These are phyloP conservation scores for Medicago arabica DNA, from an alignment of 306 rosid genomes.

Conservation along the genomic window DNA sequence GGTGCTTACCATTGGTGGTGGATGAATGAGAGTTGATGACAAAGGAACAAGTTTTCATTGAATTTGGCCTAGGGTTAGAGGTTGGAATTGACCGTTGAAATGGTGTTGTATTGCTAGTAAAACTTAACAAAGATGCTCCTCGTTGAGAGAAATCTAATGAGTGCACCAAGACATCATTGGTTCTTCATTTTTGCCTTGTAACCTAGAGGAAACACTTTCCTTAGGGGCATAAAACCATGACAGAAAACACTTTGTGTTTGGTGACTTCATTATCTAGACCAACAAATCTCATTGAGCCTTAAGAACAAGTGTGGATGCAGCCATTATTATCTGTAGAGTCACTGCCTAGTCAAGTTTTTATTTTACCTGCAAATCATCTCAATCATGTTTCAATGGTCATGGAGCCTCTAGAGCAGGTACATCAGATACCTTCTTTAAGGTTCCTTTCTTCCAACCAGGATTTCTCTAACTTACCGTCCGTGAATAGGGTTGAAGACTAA, in stretches of 20 bases:
- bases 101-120: too few species aligned
- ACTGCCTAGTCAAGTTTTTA: not conserved
- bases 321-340: slow-evolving; percentile 42
- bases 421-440: slow-evolving; percentile 31
- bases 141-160: too few species aligned
- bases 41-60: too few species aligned
- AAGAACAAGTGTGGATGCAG: slow-evolving; percentile 41
- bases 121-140: too few species aligned
- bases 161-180: too few species aligned
- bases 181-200: too few species aligned
- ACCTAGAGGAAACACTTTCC: too few species aligned
- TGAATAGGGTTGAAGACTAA: too few species aligned
- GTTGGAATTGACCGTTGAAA: too few species aligned
- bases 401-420: slow-evolving; percentile 36
- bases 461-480: not conserved
- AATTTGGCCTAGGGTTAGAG: too few species aligned
- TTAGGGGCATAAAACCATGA: slow-evolving; percentile 20
- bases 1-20: too few species aligned
- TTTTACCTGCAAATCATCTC: slow-evolving; percentile 23
- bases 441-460: slow-evolving; percentile 37
- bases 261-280: slow-evolving; percentile 46
- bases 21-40: too few species aligned
- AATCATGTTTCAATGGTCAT: slow-evolving; percentile 20
- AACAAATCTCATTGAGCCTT: slow-evolving; percentile 45
- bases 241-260: slow-evolving; percentile 38